Conservation (phyloP, 2,329 filamentous ascomycete species). For the Scytalidium sp. region DNA sequence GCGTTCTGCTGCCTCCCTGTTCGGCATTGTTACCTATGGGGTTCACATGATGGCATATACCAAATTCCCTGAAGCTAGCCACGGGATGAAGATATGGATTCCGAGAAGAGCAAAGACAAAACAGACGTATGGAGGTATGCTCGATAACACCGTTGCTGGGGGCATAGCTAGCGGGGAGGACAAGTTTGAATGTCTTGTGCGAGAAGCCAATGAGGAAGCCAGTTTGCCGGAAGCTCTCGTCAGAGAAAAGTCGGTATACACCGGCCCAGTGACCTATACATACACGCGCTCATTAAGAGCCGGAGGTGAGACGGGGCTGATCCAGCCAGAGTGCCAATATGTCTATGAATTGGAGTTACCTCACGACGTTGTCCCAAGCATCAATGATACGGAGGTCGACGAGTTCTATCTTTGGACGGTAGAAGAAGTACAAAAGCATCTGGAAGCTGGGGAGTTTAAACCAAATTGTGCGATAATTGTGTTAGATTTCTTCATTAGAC, state of each 20-base stretch:
- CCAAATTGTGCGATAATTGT: conserved; percentile 84
- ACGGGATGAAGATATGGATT: conserved; percentile 78
- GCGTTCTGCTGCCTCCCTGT: conserved; percentile 68
- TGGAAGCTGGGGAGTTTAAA: conserved; percentile 79
- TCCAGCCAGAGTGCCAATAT: conserved; percentile 91
- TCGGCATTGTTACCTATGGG: conserved; percentile 76
- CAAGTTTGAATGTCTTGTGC: conserved; percentile 76
- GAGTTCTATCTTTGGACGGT: conserved; percentile 76
- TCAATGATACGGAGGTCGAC: conserved; percentile 87
- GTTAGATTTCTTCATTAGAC: conserved; percentile 86
- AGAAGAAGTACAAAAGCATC: conserved; percentile 67
- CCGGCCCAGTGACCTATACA: conserved; percentile 79
- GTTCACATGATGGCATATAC: conserved; percentile 79
- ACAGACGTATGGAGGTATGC: conserved; percentile 82
- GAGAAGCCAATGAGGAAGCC: conserved; percentile 89
- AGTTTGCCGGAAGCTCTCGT: conserved; percentile 70
- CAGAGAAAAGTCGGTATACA: conserved; percentile 52
- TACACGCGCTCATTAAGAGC: conserved; percentile 73
- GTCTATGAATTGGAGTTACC: conserved; percentile 84
- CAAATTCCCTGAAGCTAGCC: conserved; percentile 36
- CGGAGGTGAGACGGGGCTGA: conserved; percentile 75
- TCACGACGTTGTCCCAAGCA: conserved; percentile 63
- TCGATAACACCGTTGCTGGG: conserved; percentile 91
- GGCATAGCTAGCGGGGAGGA: conserved; percentile 78
- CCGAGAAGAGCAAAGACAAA: conserved; percentile 74